These are phyloP conservation scores for Kwoniella mangroviensis DNA, from an alignment of 768 basidiomycete genomes.

Conservation along the genomic window DNA sequence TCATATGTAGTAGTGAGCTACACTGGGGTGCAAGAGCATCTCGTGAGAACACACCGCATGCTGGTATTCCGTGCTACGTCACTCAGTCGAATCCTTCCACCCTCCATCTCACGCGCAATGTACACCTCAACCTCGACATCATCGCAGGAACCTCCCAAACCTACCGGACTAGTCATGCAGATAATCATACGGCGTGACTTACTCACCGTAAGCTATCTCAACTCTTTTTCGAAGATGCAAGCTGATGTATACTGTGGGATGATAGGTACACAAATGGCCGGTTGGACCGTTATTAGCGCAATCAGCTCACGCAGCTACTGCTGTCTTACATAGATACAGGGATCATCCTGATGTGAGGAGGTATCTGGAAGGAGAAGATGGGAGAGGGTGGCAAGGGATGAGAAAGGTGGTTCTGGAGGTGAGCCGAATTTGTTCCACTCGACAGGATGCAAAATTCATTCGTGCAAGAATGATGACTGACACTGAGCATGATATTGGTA, in stretches of 20 bases:
- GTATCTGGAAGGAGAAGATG: conserved; percentile 45
- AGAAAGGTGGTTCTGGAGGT: conserved; percentile 52
- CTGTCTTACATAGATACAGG: conserved; percentile 48
- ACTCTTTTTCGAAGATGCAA: neutral
- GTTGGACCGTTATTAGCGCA: conserved; percentile 57
- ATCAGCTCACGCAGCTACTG: conserved; percentile 55
- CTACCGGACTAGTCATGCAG: conserved; percentile 56
- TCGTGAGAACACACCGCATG: neutral
- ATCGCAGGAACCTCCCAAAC: conserved; percentile 19
- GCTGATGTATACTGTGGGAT: neutral
- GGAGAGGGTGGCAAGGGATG: conserved; percentile 46
- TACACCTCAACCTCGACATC: neutral
- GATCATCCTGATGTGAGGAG: conserved; percentile 46
- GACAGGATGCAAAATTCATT: too few relatives aligned
- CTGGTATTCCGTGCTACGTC: neutral
- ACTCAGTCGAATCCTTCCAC: neutral
- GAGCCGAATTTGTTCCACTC: neutral
- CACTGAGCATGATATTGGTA: too few relatives aligned
- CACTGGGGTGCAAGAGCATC: neutral
- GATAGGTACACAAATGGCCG: conserved; percentile 49
- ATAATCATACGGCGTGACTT: conserved; percentile 54
- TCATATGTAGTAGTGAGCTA: too few relatives aligned
- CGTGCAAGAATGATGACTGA: too few relatives aligned
- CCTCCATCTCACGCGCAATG: conserved; percentile 1
- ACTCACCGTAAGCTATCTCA: conserved; percentile 37